A percentile compares a stretch with the other conserved stretches of the same genome.
Conservation (phyloP, 345 rosid genomes). For the Euphorbia pulcherrima region DNA sequence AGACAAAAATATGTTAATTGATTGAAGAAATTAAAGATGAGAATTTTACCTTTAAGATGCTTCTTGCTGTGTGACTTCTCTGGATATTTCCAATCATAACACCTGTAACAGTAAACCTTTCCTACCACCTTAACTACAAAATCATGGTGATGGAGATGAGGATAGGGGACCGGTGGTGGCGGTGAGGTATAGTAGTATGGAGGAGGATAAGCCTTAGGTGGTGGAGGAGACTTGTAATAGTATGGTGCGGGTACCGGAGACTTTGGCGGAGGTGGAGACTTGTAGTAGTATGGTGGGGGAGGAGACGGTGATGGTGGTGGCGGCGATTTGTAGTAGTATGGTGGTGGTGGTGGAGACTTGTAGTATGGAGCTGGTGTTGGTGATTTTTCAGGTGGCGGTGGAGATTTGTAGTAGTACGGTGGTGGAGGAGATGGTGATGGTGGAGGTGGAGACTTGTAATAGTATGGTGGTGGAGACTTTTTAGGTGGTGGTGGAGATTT, state of each 20-base stretch:
- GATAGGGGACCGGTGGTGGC: slow-evolving; percentile 20
- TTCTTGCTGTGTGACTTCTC: slow-evolving; percentile 27
- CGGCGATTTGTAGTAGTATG: too few relatives aligned
- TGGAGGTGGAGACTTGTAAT: not conserved
- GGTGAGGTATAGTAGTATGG: slow-evolving; percentile 21
- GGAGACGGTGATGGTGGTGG: too few relatives aligned
- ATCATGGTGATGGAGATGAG: slow-evolving; percentile 19
- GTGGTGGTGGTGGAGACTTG: too few relatives aligned
- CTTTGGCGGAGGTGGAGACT: too few relatives aligned
- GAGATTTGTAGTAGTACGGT: slow-evolving; percentile 2
- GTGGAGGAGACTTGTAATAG: too few relatives aligned
- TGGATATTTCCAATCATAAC: slow-evolving; percentile 21
- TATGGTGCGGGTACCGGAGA: too few relatives aligned
- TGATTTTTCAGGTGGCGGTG: not conserved
- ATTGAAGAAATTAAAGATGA: not conserved
- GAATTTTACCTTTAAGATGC: slow-evolving; percentile 31
- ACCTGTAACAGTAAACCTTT: slow-evolving; percentile 30
- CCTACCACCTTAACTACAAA: slow-evolving; percentile 34
- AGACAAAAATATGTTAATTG: not conserved
- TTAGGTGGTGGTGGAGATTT: too few relatives aligned
- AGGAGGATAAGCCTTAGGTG: slow-evolving; percentile 15
- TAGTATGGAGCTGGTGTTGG: too few relatives aligned
- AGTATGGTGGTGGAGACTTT: too few relatives aligned
- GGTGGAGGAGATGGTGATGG: not conserved
- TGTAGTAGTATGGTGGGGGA: too few relatives aligned